Conservation (phyloP, 2,329 filamentous ascomycete species). For the Paramyrothecium roridum region DNA sequence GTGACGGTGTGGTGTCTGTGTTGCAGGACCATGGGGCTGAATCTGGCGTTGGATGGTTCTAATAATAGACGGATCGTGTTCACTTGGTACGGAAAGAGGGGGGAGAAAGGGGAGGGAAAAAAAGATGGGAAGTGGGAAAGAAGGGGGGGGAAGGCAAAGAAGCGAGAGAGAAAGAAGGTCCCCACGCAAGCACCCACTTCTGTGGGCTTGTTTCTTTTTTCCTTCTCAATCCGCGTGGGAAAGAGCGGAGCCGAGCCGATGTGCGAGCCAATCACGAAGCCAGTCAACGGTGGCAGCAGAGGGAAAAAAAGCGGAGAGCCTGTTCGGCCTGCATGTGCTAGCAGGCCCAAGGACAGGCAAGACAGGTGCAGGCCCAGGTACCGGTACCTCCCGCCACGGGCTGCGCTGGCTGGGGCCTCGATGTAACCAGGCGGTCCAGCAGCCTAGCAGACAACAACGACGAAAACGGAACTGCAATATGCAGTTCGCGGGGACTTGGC, state of each 20-base stretch:
- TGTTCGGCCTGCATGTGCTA: no score
- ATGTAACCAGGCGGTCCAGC: no score
- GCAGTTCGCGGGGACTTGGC: no score
- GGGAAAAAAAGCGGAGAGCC: no score
- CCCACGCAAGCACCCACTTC: not conserved
- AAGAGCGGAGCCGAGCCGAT: not conserved
- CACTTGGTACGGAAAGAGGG: slow-evolving; percentile 20
- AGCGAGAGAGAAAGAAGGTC: not conserved
- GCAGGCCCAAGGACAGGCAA: no score
- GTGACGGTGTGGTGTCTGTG: slow-evolving; percentile 9
- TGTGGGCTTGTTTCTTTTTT: not conserved
- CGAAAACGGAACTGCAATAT: no score
- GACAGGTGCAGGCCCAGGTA: no score
- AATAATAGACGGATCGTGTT: slow-evolving; percentile 50
- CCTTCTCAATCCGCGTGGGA: not conserved
- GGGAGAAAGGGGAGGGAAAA: slow-evolving; percentile 11
- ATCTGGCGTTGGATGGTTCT: slow-evolving; percentile 47
- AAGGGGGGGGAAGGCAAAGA: slow-evolving; percentile 1
- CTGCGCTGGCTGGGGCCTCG: no score
- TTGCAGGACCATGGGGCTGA: slow-evolving; percentile 41
- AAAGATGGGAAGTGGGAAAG: slow-evolving; percentile 7
- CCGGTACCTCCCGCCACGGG: no score
- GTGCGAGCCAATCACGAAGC: no score
- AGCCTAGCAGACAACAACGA: no score
- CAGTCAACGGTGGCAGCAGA: no score